Base-by-base conservation (phyloP, 108 stramenopile species). In the Nitzschia sp. region DNA sequence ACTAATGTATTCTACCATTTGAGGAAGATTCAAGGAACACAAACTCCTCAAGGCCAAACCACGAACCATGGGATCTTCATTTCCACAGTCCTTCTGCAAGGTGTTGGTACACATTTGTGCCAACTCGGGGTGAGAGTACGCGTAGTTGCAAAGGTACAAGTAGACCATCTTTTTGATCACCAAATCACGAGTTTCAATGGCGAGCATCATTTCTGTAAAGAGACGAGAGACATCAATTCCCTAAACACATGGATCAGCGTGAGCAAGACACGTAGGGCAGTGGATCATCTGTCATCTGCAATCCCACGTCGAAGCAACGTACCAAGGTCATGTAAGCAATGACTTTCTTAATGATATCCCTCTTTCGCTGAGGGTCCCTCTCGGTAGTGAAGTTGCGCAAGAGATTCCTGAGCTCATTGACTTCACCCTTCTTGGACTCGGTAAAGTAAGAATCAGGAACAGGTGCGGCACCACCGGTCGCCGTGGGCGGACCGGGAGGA, bases 111-210 rank as follows among this genome's bases (percentile, higher is more conserved):
- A 97, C 96, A 99, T 98, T 70, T 97, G 94, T 15, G 98, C 98
- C 74, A 99, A 77, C 57, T 99, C 98, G 26, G 97, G 97, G 68
- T 98, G 95, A 37, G 90, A 79, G 43, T 83, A 77, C 41, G 99
- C 99, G 77, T 98, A 99, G 69, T 93, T 98, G 75, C 75, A 76
- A 37, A 99, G 80, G 71, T 97, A 99, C 44, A 98, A 83, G 70
- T 99, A 99, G 55, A 98, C 94, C 99, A 99, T 99, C 79, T 99
- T 99, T 77, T 99, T 99, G 57, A 99, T 93, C 52, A 99, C 98
- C 41, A 99, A 69, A 76, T 99, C 99, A 14, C 93, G 76, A 29
- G 97, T 98, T 63, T 92, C 91, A 51, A 94, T 92, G 12, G 85
- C 94, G 74, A 97, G 79, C 84, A 99, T 95, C 97, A 99, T 98